Percentiles rank a stretch among this genome's conserved stretches.
Evolutionary conservation across 139 green algal species (phyloP).

Genomic region (Volvox africanus): DNA sequence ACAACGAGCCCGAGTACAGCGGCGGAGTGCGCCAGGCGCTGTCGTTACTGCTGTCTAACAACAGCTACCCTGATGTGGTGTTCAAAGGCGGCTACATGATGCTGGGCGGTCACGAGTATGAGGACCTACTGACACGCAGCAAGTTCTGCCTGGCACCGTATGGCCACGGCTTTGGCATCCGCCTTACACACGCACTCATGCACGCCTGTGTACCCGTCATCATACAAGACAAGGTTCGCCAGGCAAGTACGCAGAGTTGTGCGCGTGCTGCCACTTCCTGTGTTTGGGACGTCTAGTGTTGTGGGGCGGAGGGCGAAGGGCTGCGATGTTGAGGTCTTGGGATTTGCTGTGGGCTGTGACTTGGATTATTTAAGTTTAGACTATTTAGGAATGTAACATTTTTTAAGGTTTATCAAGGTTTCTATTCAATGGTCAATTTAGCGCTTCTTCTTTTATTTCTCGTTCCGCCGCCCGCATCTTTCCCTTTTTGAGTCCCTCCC

Average conservation of each 20-base stretch:
- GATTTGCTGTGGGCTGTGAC: too few species aligned
- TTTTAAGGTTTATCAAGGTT: too few species aligned
- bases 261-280: too few species aligned
- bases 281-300: too few species aligned
- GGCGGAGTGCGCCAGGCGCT: constrained; percentile 48
- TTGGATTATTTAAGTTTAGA: too few species aligned
- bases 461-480: too few species aligned
- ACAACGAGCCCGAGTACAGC: constrained; percentile 55
- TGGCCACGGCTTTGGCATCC: constrained; percentile 58
- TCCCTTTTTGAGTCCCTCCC: too few species aligned
- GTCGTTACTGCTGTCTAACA: neutral
- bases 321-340: too few species aligned
- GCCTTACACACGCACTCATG: constrained; percentile 46
- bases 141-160: constrained; percentile 57
- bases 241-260: neutral
- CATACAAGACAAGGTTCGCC: constrained; percentile 48
- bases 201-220: constrained; percentile 57
- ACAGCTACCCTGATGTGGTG: constrained; percentile 30
- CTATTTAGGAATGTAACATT: too few species aligned
- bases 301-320: too few species aligned
- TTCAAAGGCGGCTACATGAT: constrained; percentile 24
- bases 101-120: constrained; percentile 7
- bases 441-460: too few species aligned
- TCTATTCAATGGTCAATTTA: too few species aligned
- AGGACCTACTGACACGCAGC: neutral